phyloP scores from a whole-genome alignment of 163 green algal genomes.

The Prototheca wickerhamii region DNA sequence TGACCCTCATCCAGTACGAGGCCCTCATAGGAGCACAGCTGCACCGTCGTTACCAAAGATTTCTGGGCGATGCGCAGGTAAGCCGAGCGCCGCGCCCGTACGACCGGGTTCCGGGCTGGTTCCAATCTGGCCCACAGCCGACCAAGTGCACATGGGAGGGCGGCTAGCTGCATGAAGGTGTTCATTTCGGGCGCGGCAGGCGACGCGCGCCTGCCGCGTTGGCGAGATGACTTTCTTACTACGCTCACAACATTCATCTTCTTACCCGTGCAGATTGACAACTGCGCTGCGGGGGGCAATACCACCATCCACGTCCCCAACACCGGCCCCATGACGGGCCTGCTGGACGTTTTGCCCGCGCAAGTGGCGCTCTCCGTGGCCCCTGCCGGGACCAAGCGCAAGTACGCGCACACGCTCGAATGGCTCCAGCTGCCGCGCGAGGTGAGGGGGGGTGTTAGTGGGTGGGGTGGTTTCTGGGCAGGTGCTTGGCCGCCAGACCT shows the following conservation, averaged over 20 bases:
- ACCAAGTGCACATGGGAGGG: too few species aligned
- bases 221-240: too few species aligned
- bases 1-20: conserved; percentile 1
- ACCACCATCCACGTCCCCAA: conserved; percentile 56
- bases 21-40: conserved; percentile 6
- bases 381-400: conserved; percentile 25
- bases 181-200: too few species aligned
- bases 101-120: too few species aligned
- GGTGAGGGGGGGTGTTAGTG: not conserved
- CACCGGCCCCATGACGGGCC: conserved; percentile 55
- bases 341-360: conserved; percentile 43
- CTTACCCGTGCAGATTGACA: too few species aligned
- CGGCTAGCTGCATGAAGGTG: too few species aligned
- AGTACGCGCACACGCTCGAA: conserved; percentile 59
- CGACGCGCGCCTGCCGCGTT: too few species aligned
- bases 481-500: too few species aligned
- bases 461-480: not conserved
- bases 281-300: too few species aligned
- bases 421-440: conserved; percentile 26
- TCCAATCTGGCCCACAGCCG: too few species aligned
- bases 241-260: too few species aligned
- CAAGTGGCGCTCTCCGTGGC: conserved; percentile 36
- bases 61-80: conserved; percentile 52
- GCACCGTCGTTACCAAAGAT: conserved; percentile 56
- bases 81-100: too few species aligned